Conservation (phyloP, 1,284 basidiomycete species). For the Tilletiaria anomala region DNA sequence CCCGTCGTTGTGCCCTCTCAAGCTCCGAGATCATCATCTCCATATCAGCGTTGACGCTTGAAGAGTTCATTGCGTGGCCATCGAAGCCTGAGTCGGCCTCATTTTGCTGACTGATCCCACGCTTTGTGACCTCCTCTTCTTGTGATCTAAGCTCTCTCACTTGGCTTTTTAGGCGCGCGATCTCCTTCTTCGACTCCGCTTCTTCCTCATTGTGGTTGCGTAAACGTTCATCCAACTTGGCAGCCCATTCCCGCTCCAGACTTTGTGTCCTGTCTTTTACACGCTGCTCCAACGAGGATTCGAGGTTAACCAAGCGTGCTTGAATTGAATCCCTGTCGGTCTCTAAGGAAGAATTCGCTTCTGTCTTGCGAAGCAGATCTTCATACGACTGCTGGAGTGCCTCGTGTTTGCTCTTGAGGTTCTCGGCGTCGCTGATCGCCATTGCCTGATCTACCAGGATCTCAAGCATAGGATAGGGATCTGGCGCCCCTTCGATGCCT, state of each 20-base stretch:
- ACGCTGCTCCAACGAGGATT: slow-evolving; percentile 65
- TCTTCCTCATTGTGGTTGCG: slow-evolving; percentile 89
- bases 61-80: slow-evolving; percentile 82
- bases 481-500: slow-evolving; percentile 58
- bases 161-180: slow-evolving; percentile 69
- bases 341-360: slow-evolving; percentile 41
- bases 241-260: slow-evolving; percentile 87
- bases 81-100: too few species aligned
- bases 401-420: slow-evolving; percentile 51
- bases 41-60: slow-evolving; percentile 63
- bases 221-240: slow-evolving; percentile 86
- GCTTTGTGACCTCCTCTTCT: slow-evolving; percentile 69
- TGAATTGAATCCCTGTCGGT: too few species aligned
- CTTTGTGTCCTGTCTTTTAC: slow-evolving; percentile 69
- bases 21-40: slow-evolving; percentile 86
- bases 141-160: slow-evolving; percentile 58
- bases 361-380: slow-evolving; percentile 52
- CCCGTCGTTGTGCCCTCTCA: slow-evolving; percentile 77
- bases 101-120: slow-evolving; percentile 30
- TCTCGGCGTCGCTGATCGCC: slow-evolving; percentile 13
- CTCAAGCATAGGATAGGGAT: slow-evolving; percentile 88
- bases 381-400: slow-evolving; percentile 52
- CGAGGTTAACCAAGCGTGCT: slow-evolving; percentile 8
- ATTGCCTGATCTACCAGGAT: slow-evolving; percentile 54
- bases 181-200: slow-evolving; percentile 73